Evolutionary conservation across 805 yeast genomes (phyloP).

Genomic region (Sugiyamaella smithiae): DNA sequence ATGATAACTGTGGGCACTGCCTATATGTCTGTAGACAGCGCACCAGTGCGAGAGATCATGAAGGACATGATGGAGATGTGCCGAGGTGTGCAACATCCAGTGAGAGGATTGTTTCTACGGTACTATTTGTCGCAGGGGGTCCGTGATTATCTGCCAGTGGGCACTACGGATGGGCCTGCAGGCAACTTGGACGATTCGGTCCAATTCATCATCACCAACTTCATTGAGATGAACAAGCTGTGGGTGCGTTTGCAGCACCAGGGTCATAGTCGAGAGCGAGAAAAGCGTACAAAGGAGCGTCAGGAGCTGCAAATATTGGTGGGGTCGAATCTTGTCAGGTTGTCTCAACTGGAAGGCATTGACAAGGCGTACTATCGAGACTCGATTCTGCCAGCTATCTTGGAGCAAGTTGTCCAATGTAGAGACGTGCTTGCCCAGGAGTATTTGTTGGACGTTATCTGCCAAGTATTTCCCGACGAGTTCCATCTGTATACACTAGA

Average conservation of each 20-base stretch:
- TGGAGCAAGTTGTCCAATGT: constrained; percentile 91
- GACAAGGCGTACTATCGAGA: constrained; percentile 46
- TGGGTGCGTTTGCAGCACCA: constrained; percentile 98
- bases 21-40: constrained; percentile 70
- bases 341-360: constrained; percentile 76
- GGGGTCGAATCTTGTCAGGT: constrained; percentile 86
- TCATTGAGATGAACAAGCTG: constrained; percentile 94
- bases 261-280: constrained; percentile 83
- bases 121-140: constrained; percentile 85
- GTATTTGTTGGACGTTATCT: constrained; percentile 83
- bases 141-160: constrained; percentile 56
- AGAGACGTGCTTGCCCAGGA: constrained; percentile 90
- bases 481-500: constrained; percentile 78
- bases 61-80: constrained; percentile 98
- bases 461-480: constrained; percentile 93
- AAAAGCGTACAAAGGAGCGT: constrained; percentile 71
- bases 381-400: constrained; percentile 68
- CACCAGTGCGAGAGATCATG: constrained; percentile 82
- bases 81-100: constrained; percentile 93
- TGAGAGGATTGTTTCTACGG: constrained; percentile 84
- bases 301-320: constrained; percentile 86
- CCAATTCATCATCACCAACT: constrained; percentile 77
- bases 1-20: constrained; percentile 95
- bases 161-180: constrained; percentile 28
- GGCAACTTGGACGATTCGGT: constrained; percentile 61